Conservation (phyloP, 306 rosid species). For the Prunus kanzakura region DNA sequence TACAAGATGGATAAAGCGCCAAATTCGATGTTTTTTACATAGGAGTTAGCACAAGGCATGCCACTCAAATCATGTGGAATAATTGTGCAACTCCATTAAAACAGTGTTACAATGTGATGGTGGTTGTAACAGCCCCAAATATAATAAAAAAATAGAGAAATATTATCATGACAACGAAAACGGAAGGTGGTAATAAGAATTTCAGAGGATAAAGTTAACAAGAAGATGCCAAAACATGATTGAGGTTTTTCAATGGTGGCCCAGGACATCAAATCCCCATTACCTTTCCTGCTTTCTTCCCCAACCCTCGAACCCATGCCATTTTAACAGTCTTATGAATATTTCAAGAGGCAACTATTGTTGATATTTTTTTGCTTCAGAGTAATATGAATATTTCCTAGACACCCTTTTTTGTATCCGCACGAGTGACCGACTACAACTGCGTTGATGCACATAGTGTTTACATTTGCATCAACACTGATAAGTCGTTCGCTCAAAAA, state of each 20-base stretch:
- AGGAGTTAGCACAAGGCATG: neutral
- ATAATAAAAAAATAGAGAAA: neutral
- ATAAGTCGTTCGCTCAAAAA: no score
- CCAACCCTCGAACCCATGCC: no score
- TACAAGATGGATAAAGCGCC: no score
- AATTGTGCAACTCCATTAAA: neutral
- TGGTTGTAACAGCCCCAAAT: slow-evolving; percentile 7
- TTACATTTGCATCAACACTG: no score
- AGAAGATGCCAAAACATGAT: slow-evolving; percentile 7
- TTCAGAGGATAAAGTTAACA: neutral
- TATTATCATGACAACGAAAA: neutral
- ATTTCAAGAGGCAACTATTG: no score
- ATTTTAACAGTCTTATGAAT: no score
- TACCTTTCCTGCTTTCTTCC: neutral
- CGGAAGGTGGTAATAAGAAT: neutral
- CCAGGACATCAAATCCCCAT: neutral
- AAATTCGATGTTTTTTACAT: no score
- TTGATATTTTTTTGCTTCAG: no score
- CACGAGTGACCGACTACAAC: no score
- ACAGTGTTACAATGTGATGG: slow-evolving; percentile 5
- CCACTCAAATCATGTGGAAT: slow-evolving; percentile 5
- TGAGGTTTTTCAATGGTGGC: neutral
- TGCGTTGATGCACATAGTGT: no score
- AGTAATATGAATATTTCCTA: no score
- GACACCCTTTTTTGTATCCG: no score